Evolutionary conservation across 2,329 filamentous ascomycete species (phyloP).

Genomic region (Albophoma yamanashiensis): DNA sequence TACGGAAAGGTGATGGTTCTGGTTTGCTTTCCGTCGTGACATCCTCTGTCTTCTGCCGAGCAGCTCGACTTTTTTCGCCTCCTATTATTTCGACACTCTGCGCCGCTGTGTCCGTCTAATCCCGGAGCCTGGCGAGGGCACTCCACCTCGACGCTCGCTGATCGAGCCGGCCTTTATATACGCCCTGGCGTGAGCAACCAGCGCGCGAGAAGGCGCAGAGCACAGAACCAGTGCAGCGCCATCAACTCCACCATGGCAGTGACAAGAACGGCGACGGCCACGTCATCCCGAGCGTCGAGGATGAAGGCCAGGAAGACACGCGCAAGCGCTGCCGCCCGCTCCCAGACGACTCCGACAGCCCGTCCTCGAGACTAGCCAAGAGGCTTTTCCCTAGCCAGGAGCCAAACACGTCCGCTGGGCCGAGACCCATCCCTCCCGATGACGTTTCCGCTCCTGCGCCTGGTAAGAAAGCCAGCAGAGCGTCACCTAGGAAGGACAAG

Average conservation of each 20-base stretch:
- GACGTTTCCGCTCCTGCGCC: too few relatives aligned
- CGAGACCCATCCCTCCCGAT: too few relatives aligned
- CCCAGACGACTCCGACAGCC: neutral
- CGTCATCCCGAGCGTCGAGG: neutral
- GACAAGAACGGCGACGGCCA: neutral
- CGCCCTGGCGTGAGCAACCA: neutral
- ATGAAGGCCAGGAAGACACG: too few relatives aligned
- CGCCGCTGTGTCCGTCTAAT: fast-evolving
- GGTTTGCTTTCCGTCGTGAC: too few relatives aligned
- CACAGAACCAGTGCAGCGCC: neutral
- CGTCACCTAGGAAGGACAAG: too few relatives aligned
- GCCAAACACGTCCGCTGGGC: too few relatives aligned
- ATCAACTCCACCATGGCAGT: neutral
- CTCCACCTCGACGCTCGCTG: neutral
- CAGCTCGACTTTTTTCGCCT: too few relatives aligned
- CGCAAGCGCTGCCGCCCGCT: neutral
- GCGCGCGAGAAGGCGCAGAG: neutral
- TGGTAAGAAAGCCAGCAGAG: too few relatives aligned
- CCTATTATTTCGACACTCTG: too few relatives aligned
- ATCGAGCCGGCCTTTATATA: neutral
- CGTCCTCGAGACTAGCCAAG: neutral
- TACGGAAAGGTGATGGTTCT: too few relatives aligned
- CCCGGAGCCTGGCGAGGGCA: neutral
- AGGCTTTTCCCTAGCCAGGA: neutral
- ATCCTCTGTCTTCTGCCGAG: too few relatives aligned